Conservation (phyloP, 2,329 filamentous ascomycete species). For the Colletotrichum sansevieriae region DNA sequence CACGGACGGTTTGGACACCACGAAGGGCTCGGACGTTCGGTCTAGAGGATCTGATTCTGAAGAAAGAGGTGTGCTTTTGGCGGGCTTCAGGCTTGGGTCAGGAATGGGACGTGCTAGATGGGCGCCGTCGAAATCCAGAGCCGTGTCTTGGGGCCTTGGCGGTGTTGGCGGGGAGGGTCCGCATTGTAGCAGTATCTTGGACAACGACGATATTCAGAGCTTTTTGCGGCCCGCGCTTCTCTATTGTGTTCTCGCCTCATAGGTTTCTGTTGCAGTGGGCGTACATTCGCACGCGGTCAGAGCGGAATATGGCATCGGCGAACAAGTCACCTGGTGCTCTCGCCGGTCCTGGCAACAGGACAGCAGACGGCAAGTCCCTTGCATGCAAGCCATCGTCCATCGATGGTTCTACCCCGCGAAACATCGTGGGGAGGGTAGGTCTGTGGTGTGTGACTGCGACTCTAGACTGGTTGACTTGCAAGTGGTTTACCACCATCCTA, state of each 20-base stretch:
- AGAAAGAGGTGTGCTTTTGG: slow-evolving; percentile 4
- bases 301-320: not conserved
- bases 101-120: slow-evolving; percentile 33
- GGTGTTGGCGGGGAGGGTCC: slow-evolving; percentile 18
- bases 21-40: not conserved
- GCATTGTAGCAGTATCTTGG: slow-evolving; percentile 30
- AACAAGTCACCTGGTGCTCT: slow-evolving; percentile 2
- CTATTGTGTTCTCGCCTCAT: slow-evolving; percentile 10
- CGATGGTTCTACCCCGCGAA: slow-evolving; percentile 39
- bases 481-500: slow-evolving; percentile 26
- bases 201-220: slow-evolving; percentile 24
- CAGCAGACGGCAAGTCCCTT: slow-evolving; percentile 21
- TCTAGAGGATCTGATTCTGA: too few relatives aligned
- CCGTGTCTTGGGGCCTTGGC: slow-evolving; percentile 41
- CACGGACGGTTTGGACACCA: not conserved
- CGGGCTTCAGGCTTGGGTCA: slow-evolving; percentile 15
- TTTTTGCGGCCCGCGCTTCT: slow-evolving; percentile 9
- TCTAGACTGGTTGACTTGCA: slow-evolving; percentile 17
- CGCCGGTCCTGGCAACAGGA: slow-evolving; percentile 10
- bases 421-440: not conserved
- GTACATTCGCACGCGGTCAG: not conserved
- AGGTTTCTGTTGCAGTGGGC: not conserved
- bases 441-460: slow-evolving; percentile 31
- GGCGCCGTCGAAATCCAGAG: slow-evolving; percentile 39
- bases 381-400: slow-evolving; percentile 13